Evolutionary conservation across 352 stramenopile species (phyloP).

Genomic region (Phytopythium montanum): DNA sequence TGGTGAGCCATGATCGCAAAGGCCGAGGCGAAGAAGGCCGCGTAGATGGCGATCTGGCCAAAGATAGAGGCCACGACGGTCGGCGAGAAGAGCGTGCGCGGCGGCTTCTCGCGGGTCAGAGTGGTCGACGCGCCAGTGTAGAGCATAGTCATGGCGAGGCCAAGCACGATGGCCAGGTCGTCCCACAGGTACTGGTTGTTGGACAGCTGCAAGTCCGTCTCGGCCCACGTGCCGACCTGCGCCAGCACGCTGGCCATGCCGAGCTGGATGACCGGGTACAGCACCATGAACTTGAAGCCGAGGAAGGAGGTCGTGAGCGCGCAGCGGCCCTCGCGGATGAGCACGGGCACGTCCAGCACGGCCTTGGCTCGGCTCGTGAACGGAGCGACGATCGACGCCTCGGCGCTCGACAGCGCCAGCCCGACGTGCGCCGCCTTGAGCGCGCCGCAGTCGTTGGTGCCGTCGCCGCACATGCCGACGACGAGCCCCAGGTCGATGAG

Average conservation of each 20-base stretch:
- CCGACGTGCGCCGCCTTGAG: conserved; percentile 86
- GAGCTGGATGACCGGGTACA: conserved; percentile 59
- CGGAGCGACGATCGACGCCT: conserved; percentile 82
- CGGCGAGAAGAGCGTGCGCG: conserved; percentile 48
- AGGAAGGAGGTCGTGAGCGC: conserved; percentile 61
- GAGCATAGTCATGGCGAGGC: conserved; percentile 50
- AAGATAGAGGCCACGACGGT: conserved; percentile 35
- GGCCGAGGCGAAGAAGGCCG: conserved; percentile 27
- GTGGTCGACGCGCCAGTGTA: conserved; percentile 31
- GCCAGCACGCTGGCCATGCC: conserved; percentile 33
- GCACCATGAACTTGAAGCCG: conserved; percentile 55
- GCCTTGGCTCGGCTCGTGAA: conserved; percentile 87
- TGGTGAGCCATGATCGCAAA: conserved; percentile 23
- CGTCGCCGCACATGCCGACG: no score
- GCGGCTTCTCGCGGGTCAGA: conserved; percentile 31
- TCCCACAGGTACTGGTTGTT: conserved; percentile 68
- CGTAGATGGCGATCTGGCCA: conserved; percentile 35
- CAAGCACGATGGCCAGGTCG: conserved; percentile 46
- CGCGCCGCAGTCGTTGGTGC: conserved; percentile 81
- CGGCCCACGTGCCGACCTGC: conserved; percentile 20
- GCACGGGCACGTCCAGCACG: conserved; percentile 64
- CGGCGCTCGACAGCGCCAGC: conserved; percentile 74
- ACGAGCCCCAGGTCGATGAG: no score
- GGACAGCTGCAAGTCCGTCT: conserved; percentile 33
- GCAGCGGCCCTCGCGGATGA: conserved; percentile 84